Base-by-base conservation (phyloP, 441 rosid species). In the Biscutella laevigata region DNA sequence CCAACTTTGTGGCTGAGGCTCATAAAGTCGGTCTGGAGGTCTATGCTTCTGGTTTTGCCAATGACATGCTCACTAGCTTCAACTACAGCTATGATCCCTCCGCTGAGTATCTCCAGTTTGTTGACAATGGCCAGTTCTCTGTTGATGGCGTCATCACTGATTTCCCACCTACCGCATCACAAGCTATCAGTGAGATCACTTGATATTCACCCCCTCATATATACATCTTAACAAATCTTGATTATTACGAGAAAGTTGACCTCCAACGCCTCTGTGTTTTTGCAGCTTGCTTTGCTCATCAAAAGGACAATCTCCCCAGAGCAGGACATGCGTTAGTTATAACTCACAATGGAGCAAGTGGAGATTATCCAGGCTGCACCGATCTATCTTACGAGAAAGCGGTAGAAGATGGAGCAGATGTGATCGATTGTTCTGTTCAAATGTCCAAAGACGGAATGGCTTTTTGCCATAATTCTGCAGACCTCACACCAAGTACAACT, bases 361-460 rank as follows among this genome's bases (percentile, higher is more conserved):
- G 96, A 6, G 67, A 65, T 21, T 81, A 85, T 63, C 80, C 98
- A n/a, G 95, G 94, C 26, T 63, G 90, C 77, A 80, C 86, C 5
- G 95, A 91, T 69, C 69, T 80, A 36, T 88, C 96, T 48, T 91
- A 91, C 59, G 68, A 91, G 70, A 77, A 77, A 66, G 98, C 95
- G 8, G 59, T 87, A 2, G 64, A 57, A 2, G 96, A 87, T 61
- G 98, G 95, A 13, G 81, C 95, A 5, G 86, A 84, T 61, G 53
- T 90, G 39, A 90, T 90, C 17, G 98, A 90, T 57, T 90, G 98
- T 71, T 53, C 86, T 0, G 92, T 87, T 14, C 98, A 84, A 67
- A 79, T 90, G 86, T 64, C 96, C 2, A 79, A 83, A 43, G 98
- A 90, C 37, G 90, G 96, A n/a, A 71, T 77, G 3, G 81, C 82